A percentile compares a stretch with the other conserved stretches of the same genome.
These are phyloP conservation scores for Ogataea paradorogensis DNA, from an alignment of 805 yeast genomes.

Conservation along the genomic window DNA sequence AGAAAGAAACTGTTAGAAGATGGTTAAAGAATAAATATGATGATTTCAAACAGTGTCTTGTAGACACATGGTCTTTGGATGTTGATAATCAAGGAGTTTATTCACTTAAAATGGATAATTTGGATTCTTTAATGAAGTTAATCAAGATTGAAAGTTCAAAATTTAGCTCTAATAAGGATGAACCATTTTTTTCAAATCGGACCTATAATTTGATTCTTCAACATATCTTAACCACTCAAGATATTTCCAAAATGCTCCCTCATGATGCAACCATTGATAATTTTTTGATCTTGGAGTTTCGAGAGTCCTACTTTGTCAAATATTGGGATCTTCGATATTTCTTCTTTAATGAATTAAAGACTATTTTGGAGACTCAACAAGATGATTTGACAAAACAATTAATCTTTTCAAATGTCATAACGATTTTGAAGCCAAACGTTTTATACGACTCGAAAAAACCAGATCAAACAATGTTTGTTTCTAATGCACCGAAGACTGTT, in stretches of 20 bases:
- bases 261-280: conserved; percentile 46
- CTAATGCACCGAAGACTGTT: conserved; percentile 46
- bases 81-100: conserved; percentile 34
- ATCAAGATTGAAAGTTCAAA: conserved; percentile 53
- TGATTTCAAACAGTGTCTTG: conserved; percentile 45
- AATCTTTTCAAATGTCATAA: conserved; percentile 39
- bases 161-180: conserved; percentile 47
- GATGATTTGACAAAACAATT: conserved; percentile 10
- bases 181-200: conserved; percentile 61
- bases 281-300: conserved; percentile 45
- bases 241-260: conserved; percentile 37
- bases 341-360: conserved; percentile 51
- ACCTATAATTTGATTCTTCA: conserved; percentile 43
- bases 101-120: conserved; percentile 50
- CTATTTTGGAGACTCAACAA: conserved; percentile 14
- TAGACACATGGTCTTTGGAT: conserved; percentile 39
- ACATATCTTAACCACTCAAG: conserved; percentile 31
- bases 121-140: conserved; percentile 56
- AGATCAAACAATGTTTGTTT: conserved; percentile 35
- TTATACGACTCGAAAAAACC: conserved; percentile 35
- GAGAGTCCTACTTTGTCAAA: conserved; percentile 48
- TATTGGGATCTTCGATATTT: conserved; percentile 79
- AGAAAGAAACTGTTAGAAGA: conserved; percentile 48
- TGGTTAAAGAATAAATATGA: conserved; percentile 66
- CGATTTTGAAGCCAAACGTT: conserved; percentile 34